phyloP scores from a whole-genome alignment of 192 early-diverging fungal genomes.

The Coemansia sp. region DNA sequence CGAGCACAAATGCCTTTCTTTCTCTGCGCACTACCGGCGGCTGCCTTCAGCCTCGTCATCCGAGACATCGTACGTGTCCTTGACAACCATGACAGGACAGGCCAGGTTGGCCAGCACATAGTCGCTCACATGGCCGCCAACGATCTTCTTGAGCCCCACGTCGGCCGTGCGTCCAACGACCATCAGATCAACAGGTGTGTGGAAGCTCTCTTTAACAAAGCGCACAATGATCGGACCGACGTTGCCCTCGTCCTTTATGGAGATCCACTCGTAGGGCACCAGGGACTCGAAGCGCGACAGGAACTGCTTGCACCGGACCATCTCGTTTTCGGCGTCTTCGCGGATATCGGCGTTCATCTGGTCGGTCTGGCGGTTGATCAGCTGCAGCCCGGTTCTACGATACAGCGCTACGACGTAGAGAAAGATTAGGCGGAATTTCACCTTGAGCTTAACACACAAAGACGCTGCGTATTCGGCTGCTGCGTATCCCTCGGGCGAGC shows the following conservation, averaged over 20 bases:
- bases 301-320: constrained; percentile 49
- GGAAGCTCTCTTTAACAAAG: constrained; percentile 36
- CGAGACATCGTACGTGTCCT: constrained; percentile 47
- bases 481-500: constrained; percentile 37
- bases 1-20: too few relatives aligned
- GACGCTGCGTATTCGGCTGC: constrained; percentile 49
- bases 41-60: constrained; percentile 36
- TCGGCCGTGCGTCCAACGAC: constrained; percentile 30
- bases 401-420: constrained; percentile 49
- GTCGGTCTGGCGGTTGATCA: constrained; percentile 49
- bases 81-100: constrained; percentile 50
- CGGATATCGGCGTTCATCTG: constrained; percentile 51
- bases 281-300: constrained; percentile 49
- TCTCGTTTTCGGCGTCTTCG: constrained; percentile 42
- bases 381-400: constrained; percentile 23
- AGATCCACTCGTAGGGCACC: constrained; percentile 49
- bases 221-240: constrained; percentile 34
- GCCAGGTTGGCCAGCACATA: constrained; percentile 24
- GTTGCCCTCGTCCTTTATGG: constrained; percentile 48
- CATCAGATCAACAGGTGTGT: constrained; percentile 36
- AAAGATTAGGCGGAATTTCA: constrained; percentile 45
- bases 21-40: too few relatives aligned
- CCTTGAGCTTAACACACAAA: constrained; percentile 47
- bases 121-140: constrained; percentile 42
- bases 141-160: constrained; percentile 30